Percentiles rank a stretch among this genome's conserved stretches.
These are phyloP conservation scores for Trichoderma atroviride DNA, from an alignment of 2,329 filamentous ascomycete genomes.

Conservation along the genomic window DNA sequence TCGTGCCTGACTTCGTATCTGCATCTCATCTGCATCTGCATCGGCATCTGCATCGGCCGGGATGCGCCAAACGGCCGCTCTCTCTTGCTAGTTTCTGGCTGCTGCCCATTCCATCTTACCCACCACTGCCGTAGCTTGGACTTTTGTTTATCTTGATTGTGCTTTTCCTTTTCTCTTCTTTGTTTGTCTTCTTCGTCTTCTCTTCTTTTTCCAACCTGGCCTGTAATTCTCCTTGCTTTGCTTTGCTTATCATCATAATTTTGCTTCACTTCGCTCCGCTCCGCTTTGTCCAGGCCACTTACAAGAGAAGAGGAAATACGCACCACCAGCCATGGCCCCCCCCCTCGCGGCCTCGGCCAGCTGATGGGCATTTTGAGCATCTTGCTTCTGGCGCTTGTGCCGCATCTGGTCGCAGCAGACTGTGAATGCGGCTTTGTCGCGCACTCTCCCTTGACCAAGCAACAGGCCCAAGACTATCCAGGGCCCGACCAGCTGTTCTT, in stretches of 20 bases:
- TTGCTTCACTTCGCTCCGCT: neutral
- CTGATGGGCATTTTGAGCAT: neutral
- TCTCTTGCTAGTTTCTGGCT: neutral
- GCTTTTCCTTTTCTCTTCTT: neutral
- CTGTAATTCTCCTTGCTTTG: neutral
- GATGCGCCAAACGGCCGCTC: neutral
- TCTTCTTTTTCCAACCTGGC: neutral
- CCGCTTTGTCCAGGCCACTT: neutral
- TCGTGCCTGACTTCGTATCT: slow-evolving; percentile 4
- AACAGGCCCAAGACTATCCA: slow-evolving; percentile 38
- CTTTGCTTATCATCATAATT: neutral
- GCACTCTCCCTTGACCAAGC: slow-evolving; percentile 36
- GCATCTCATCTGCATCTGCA: neutral
- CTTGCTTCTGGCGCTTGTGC: neutral
- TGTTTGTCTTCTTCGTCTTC: neutral
- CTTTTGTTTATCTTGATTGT: neutral
- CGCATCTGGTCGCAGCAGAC: slow-evolving; percentile 8
- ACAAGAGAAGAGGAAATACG: neutral
- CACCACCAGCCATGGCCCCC: neutral
- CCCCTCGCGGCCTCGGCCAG: neutral
- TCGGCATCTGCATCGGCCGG: neutral
- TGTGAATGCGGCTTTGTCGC: slow-evolving; percentile 76
- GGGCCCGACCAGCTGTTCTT: slow-evolving; percentile 53
- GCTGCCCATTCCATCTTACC: neutral
- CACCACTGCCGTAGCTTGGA: neutral